phyloP scores from a whole-genome alignment of 2,329 filamentous ascomycete genomes.

The Bretziella fagacearum region DNA sequence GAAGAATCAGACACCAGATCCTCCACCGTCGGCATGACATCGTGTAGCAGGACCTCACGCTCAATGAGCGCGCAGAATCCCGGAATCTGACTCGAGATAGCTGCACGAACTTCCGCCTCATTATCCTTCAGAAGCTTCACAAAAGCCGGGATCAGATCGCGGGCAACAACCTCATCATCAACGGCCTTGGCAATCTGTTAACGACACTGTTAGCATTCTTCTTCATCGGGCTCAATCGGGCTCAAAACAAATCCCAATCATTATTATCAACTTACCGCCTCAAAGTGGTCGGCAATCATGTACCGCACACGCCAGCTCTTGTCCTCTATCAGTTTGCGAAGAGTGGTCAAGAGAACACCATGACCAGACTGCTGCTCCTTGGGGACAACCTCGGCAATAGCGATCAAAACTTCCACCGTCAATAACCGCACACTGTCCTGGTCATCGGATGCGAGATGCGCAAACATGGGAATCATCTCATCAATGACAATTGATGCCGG shows the following conservation, averaged over 20 bases:
- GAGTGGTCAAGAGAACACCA: slow-evolving; percentile 73
- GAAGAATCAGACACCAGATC: slow-evolving; percentile 91
- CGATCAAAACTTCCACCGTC: slow-evolving; percentile 90
- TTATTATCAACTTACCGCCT: slow-evolving; percentile 50
- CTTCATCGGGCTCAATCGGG: not conserved
- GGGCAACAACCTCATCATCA: slow-evolving; percentile 84
- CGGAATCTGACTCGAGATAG: slow-evolving; percentile 92
- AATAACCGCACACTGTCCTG: slow-evolving; percentile 93
- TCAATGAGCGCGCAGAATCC: slow-evolving; percentile 89
- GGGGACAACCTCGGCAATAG: slow-evolving; percentile 89
- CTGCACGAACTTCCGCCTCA: slow-evolving; percentile 91
- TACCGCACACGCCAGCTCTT: slow-evolving; percentile 99
- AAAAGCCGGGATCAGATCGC: slow-evolving; percentile 90
- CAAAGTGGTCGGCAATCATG: slow-evolving; percentile 97
- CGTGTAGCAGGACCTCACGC: slow-evolving; percentile 70
- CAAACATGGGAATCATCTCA: slow-evolving; percentile 98
- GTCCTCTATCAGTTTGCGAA: slow-evolving; percentile 90
- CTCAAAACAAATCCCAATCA: not conserved
- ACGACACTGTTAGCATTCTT: not conserved
- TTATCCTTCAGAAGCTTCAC: slow-evolving; percentile 96
- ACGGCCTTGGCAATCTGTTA: slow-evolving; percentile 88
- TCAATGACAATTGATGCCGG: slow-evolving; percentile 78
- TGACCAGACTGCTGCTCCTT: slow-evolving; percentile 97
- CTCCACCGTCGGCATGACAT: slow-evolving; percentile 93
- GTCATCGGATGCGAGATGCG: slow-evolving; percentile 89